These are phyloP conservation scores for Forsythia suspensa DNA, from an alignment of 257 asterid species.

Conservation along the genomic window DNA sequence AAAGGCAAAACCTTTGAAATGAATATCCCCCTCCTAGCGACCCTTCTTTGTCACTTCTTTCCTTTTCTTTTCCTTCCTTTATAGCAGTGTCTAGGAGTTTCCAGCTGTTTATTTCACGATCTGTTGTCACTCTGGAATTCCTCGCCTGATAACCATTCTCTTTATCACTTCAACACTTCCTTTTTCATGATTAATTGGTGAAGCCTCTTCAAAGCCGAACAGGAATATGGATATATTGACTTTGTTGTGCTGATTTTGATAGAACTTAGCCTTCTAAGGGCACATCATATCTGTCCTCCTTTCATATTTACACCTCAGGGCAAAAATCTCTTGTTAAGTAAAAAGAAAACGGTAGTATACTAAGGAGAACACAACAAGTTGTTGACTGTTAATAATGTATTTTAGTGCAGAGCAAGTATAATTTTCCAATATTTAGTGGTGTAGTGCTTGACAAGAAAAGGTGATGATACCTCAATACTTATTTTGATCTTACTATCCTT, in stretches of 20 bases:
- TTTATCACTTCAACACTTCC: neutral
- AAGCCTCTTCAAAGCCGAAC: neutral
- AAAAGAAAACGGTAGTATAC: neutral
- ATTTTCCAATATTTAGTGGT: conserved; percentile 2
- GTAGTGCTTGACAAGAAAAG: conserved; percentile 12
- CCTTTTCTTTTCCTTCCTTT: too few species aligned
- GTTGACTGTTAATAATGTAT: neutral
- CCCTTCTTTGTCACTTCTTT: neutral
- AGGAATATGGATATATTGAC: neutral
- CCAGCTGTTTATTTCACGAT: too few species aligned
- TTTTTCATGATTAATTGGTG: neutral
- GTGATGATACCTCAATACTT: neutral
- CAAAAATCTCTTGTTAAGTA: neutral
- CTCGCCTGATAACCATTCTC: neutral
- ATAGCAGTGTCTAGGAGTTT: too few species aligned
- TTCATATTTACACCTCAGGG: neutral
- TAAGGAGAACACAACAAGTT: neutral
- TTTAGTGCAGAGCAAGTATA: neutral
- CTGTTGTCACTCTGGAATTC: too few species aligned
- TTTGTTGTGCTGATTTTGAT: neutral
- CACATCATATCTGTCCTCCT: neutral
- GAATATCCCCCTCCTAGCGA: neutral
- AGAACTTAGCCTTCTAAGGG: neutral
- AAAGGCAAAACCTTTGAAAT: neutral
- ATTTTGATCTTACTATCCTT: conserved; percentile 21